A percentile compares a stretch with the other conserved stretches of the same genome.
These are phyloP conservation scores for Trichoderma koningii DNA, from an alignment of 2,329 filamentous ascomycete genomes.

Conservation along the genomic window DNA sequence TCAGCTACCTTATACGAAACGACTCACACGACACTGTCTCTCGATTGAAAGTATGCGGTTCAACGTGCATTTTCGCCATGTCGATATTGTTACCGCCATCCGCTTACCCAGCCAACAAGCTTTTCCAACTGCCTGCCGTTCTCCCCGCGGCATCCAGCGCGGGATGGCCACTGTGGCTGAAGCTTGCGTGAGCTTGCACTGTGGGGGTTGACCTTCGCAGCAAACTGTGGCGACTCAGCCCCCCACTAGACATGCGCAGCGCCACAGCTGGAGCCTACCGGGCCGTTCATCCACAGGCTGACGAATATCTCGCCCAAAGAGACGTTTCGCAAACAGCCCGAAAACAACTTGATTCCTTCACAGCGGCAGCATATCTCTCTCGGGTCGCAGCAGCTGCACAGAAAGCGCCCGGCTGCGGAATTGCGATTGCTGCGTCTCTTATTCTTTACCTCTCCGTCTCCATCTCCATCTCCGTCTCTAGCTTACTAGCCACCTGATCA, in stretches of 20 bases:
- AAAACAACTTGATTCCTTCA: neutral
- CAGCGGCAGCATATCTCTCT: neutral
- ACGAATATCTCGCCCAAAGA: constrained; percentile 19
- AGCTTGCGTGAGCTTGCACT: constrained; percentile 15
- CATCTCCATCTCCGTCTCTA: no score
- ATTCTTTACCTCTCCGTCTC: neutral
- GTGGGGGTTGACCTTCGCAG: neutral
- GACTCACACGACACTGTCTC: neutral
- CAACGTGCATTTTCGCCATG: neutral
- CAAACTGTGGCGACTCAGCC: constrained; percentile 26
- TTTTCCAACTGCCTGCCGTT: no score
- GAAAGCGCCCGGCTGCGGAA: neutral
- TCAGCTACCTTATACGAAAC: neutral
- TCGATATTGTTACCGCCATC: no score
- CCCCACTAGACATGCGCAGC: constrained; percentile 17
- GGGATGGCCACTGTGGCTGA: constrained; percentile 14
- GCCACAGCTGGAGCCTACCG: constrained; percentile 23
- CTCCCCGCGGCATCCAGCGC: neutral
- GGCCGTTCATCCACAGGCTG: constrained; percentile 26
- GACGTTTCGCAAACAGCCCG: constrained; percentile 24
- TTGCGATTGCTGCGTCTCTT: neutral
- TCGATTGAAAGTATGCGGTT: neutral
- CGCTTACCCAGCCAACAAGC: no score
- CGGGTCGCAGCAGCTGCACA: neutral
- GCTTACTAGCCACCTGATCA: no score